These are phyloP conservation scores for Phascolomyces articulosus DNA, from an alignment of 371 early-diverging fungal species.

Conservation along the genomic window DNA sequence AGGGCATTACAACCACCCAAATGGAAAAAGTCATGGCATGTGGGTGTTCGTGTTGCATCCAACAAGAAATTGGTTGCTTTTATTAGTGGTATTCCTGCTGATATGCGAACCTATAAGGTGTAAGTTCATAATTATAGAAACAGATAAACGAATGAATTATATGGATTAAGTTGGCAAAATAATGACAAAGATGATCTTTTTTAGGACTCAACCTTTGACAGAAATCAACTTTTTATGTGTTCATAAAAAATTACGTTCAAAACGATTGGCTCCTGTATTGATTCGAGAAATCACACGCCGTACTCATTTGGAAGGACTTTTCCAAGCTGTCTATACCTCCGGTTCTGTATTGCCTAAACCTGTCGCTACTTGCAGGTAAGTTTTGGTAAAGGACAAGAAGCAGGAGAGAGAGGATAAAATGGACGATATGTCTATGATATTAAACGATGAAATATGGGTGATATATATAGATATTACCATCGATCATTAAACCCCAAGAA, in stretches of 20 bases:
- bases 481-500: conserved; percentile 93
- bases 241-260: conserved; percentile 93
- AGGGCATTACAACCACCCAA: conserved; percentile 95
- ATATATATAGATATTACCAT: conserved; percentile 84
- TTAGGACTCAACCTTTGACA: conserved; percentile 67
- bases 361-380: conserved; percentile 76
- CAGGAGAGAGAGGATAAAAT: background rate
- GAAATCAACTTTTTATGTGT: conserved; percentile 99
- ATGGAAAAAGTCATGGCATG: conserved; percentile 84
- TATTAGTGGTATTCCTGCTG: conserved; percentile 91
- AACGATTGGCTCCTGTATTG: conserved; percentile 97
- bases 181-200: background rate
- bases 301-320: conserved; percentile 91
- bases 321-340: conserved; percentile 98
- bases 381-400: too few relatives aligned
- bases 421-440: background rate
- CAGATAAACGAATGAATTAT: background rate
- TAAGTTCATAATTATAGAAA: conserved; percentile 38
- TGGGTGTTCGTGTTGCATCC: conserved; percentile 88
- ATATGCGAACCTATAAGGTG: conserved; percentile 71
- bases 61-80: conserved; percentile 92
- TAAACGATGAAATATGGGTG: background rate
- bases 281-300: conserved; percentile 98
- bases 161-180: background rate
- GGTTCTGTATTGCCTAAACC: conserved; percentile 93